These are phyloP conservation scores for Beta macrorhiza DNA, from an alignment of 179 eudicot species.

Conservation along the genomic window DNA sequence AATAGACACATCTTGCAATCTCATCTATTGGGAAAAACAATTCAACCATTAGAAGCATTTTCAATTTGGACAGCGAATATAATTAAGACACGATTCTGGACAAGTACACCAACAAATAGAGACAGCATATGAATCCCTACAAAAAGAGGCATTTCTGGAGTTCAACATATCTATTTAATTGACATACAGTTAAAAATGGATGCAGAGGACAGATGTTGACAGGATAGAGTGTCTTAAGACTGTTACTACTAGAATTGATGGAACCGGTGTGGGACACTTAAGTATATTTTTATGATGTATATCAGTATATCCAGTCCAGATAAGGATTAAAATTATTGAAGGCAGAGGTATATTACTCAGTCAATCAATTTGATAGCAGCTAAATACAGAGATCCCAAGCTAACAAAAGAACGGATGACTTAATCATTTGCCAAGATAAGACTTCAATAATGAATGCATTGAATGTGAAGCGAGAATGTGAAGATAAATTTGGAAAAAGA, in stretches of 20 bases:
- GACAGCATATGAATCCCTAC: not conserved
- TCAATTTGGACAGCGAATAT: not conserved
- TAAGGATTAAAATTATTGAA: no score
- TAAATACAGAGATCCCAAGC: not conserved
- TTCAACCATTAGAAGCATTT: not conserved
- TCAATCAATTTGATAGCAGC: not conserved
- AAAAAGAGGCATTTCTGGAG: not conserved
- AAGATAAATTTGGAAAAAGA: not conserved
- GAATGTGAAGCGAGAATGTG: not conserved
- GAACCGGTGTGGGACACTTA: no score
- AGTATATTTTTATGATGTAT: no score
- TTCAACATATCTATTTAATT: no score
- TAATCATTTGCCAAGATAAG: not conserved
- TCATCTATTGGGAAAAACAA: slow-evolving; percentile 44
- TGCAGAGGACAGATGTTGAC: no score
- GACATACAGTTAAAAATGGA: no score
- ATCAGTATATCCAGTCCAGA: no score
- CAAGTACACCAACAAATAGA: not conserved
- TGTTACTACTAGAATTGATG: no score
- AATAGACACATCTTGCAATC: slow-evolving; percentile 59
- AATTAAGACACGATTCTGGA: not conserved
- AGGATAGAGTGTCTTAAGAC: no score
- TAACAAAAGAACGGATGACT: not conserved
- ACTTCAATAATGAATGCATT: not conserved
- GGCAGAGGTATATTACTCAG: not conserved